Evolutionary conservation across 1,284 basidiomycete genomes (phyloP), one percentile per base, ranked within the genome.

Genomic region (Microbotryum saponariae): DNA sequence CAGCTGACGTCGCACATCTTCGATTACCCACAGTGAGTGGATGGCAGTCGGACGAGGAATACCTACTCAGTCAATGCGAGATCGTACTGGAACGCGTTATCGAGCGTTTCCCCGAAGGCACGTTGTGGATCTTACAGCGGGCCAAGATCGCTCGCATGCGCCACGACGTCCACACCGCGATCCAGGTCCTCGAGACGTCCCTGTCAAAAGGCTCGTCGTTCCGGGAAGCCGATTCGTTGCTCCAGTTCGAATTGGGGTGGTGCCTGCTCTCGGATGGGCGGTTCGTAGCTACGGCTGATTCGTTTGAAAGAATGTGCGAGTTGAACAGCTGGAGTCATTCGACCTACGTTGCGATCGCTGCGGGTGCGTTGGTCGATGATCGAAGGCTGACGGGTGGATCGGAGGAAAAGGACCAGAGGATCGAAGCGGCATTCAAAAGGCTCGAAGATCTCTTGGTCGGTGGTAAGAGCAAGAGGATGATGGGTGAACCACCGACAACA

Each of bases 181-280:
- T 66, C 27, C 18, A 25, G 20, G 62, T 68, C 21, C 56, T 71
- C 7, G 57, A 67, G 42, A 33, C 47, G 7, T 64, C 61, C 6
- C 54, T 69, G 9, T 37, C 25, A 27, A 33, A 58, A 18, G 63
- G 60, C 5, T 66, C 59, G 5, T 21, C 52, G 7, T 72, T 71
- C 62, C 53, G 69, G 12, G 68, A 72, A 50, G 71, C 71, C 2
- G 66, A 68, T n/a, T 68, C 66, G 25, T 54, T 70, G 6, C 64
- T 72, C n/a, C 65, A 65, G 0, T 72, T 71, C 47, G 71, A 72
- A 60, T 62, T 67, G 21, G 51, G 69, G 14, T 72, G 71, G 71
- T 59, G 65, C 29, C 61, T 62, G 27, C 65, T 72, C 3, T 64
- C 62, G 5, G 56, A 67, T 25, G 60, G 59, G 1, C 54, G 57